Base-by-base conservation (phyloP, 2,329 filamentous ascomycete genomes). In the Arachnopeziza araneosa region DNA sequence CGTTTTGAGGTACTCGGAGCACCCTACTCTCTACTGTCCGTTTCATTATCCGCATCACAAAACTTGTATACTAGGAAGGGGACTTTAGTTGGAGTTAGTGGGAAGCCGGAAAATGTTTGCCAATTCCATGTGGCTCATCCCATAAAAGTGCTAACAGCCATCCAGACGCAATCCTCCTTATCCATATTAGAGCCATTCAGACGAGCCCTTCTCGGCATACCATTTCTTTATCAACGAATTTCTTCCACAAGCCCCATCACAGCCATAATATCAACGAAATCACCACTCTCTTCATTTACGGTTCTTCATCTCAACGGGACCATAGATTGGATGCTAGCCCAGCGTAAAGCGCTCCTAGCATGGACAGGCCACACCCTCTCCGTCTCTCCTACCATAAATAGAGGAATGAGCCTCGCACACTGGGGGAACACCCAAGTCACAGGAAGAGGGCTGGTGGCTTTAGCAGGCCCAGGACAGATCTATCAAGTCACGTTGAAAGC, bases 381-480 rank as follows among this genome's bases (percentile, higher is more conserved):
- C 19, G 82, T 95, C 52, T 86, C 85, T 44, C 91, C 93, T 2
- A 87, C 85, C 53, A 80, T 96, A 65, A 93, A 92, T 68, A 82
- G 82, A 51, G 83, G 83, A 64, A 82, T 97, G 71, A 87, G 89
- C 59, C 71, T 96, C 56, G 86, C 91, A 52, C 88, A 97, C 72
- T 98, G 93, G 93, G 95, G 95, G 68, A 95, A 85, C 77, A 93
- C 93, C 14, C 84, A 90, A 64, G 80, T 97, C 61, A 96, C 92
- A 0, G 95, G 95, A 49, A 84, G 95, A 65, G 95, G 95, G 0
- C 79, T 99, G 23, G 83, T 93, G 0, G 93, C 92, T 1, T 79
- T 99, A 19, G 86, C 89, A 9, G 92, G 93, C 7, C 90, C 88
- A 22, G 95, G 95, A 0, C 91, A 97, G 71, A 86, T 96, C 62